phyloP scores from a whole-genome alignment of 2,329 filamentous ascomycete genomes.

The Scedosporium apiospermum region DNA sequence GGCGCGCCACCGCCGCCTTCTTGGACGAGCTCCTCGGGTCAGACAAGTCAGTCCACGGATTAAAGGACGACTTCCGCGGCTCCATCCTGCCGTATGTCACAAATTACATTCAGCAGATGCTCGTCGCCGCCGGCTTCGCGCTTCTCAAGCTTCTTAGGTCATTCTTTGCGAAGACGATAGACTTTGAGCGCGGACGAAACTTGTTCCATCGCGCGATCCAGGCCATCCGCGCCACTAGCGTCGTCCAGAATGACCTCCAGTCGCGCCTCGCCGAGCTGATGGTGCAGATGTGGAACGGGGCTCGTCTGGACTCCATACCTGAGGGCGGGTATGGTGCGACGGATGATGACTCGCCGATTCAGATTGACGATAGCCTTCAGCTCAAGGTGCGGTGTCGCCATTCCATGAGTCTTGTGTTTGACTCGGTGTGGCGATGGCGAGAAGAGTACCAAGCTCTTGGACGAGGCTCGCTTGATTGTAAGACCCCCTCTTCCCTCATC shows the following conservation, averaged over 20 bases:
- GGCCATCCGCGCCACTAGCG: conserved; percentile 62
- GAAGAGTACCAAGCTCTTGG: conserved; percentile 68
- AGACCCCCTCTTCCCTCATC: conserved; percentile 19
- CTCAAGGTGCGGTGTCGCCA: conserved; percentile 75
- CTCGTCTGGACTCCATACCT: conserved; percentile 40
- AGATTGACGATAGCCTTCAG: conserved; percentile 62
- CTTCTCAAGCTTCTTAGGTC: conserved; percentile 71
- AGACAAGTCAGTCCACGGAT: conserved; percentile 34
- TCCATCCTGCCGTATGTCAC: conserved; percentile 56
- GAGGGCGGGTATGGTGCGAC: conserved; percentile 31
- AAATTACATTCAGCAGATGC: conserved; percentile 77
- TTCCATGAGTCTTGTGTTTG: conserved; percentile 78
- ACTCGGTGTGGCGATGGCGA: conserved; percentile 79
- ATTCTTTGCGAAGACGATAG: conserved; percentile 63
- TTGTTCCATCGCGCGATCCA: conserved; percentile 64
- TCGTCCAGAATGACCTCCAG: conserved; percentile 68
- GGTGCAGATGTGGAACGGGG: conserved; percentile 76
- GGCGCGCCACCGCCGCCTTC: conserved; percentile 61
- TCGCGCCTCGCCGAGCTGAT: conserved; percentile 77
- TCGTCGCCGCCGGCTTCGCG: conserved; percentile 70
- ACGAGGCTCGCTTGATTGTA: conserved; percentile 62
- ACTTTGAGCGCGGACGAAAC: conserved; percentile 55
- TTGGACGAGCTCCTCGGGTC: conserved; percentile 55
- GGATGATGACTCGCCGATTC: conserved; percentile 37
- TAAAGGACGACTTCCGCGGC: conserved; percentile 33